Percentiles rank a stretch among this genome's conserved stretches.
Conservation (phyloP, 2,329 filamentous ascomycete genomes). For the Elsinoe necatrix region DNA sequence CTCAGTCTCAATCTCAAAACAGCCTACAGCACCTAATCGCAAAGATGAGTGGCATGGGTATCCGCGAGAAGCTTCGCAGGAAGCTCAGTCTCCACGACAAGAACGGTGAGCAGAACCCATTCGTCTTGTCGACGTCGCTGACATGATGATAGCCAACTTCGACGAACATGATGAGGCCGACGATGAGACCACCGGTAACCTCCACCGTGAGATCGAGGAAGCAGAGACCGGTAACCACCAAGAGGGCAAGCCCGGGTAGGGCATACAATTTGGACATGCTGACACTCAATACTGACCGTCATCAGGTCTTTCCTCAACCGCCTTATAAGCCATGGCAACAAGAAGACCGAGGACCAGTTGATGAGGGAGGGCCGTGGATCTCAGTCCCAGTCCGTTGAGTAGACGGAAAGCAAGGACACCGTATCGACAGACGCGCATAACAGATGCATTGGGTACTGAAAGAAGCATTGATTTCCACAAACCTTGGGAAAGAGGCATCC, state of each 20-base stretch:
- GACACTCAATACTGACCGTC: neutral
- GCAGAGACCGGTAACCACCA: slow-evolving; percentile 27
- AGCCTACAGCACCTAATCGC: slow-evolving; percentile 17
- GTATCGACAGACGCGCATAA: neutral
- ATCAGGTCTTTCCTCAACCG: slow-evolving; percentile 27
- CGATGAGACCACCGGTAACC: slow-evolving; percentile 31
- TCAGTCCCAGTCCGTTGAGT: neutral
- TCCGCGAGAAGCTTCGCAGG: slow-evolving; percentile 31
- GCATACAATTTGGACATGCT: too few species aligned
- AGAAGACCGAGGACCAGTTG: slow-evolving; percentile 33
- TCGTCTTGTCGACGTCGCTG: neutral
- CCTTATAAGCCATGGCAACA: slow-evolving; percentile 32
- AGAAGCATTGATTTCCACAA: neutral
- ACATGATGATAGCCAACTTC: slow-evolving; percentile 16
- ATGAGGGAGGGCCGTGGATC: slow-evolving; percentile 19
- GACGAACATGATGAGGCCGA: slow-evolving; percentile 29
- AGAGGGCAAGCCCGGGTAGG: slow-evolving; percentile 28
- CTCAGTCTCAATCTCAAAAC: neutral
- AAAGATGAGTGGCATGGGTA: slow-evolving; percentile 26
- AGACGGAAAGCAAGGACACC: neutral
- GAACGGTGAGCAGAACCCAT: slow-evolving; percentile 24
- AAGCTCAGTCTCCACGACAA: slow-evolving; percentile 32
- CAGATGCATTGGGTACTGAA: slow-evolving; percentile 6
- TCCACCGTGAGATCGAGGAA: slow-evolving; percentile 30
- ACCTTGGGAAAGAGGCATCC: neutral